phyloP scores from a whole-genome alignment of 257 asterid species.

The Primulina tabacum region DNA sequence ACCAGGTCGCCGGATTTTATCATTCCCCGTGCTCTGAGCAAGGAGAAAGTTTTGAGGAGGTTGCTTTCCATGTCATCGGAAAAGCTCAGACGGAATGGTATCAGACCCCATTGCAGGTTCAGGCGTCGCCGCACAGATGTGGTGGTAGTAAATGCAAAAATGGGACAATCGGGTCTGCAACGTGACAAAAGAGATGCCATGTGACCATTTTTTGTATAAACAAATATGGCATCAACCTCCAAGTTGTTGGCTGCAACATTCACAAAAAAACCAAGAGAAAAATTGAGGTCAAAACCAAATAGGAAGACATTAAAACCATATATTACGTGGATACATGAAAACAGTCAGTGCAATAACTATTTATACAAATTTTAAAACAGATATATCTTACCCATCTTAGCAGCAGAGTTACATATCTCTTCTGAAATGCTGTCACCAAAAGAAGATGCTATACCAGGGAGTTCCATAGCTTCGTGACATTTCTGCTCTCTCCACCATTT shows the following conservation, averaged over 20 bases:
- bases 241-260: constrained; percentile 77
- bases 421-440: constrained; percentile 81
- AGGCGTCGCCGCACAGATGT: constrained; percentile 86
- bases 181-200: constrained; percentile 98
- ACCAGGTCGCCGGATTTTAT: constrained; percentile 89
- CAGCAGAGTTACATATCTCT: constrained; percentile 97
- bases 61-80: constrained; percentile 95
- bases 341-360: background rate
- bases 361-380: background rate
- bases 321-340: background rate
- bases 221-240: constrained; percentile 92
- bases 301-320: background rate
- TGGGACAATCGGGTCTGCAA: constrained; percentile 96
- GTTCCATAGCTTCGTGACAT: constrained; percentile 67
- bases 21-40: constrained; percentile 96
- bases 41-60: constrained; percentile 81
- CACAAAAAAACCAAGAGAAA: constrained; percentile 12
- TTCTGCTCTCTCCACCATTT: constrained; percentile 98
- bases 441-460: constrained; percentile 81
- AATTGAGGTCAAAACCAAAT: background rate
- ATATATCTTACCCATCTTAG: constrained; percentile 83
- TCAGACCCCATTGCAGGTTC: constrained; percentile 95
- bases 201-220: constrained; percentile 83
- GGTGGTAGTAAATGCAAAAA: constrained; percentile 79
- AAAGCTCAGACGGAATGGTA: constrained; percentile 88